Base-by-base conservation (phyloP, 208 protist genomes). In the Acanthamoeba royreba region DNA sequence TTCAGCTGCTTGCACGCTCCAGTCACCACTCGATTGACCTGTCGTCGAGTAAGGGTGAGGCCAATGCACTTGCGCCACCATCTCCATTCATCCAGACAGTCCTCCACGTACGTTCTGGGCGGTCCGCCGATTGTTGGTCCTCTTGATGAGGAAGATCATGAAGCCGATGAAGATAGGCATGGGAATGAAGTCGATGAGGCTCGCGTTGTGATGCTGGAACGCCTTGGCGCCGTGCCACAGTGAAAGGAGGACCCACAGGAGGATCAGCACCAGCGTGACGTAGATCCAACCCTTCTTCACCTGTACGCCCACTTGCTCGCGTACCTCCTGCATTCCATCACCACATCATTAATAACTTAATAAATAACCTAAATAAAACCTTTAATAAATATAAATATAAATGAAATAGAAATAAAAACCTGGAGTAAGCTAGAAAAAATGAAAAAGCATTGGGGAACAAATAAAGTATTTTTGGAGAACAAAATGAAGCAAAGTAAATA, bases 121-220 rank as follows among this genome's bases (percentile, higher is more conserved):
- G n/a, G 63, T 74, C 1, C 63, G n/a, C 3, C 63, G 63, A 19
- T 28, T 74, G 63, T 15, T 74, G 63, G 63, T 74, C 63, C 19
- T 74, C 31, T 74, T 74, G 63, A 74, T 74, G 63, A 74, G 63
- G 63, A 74, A 74, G 63, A 74, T 43, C 63, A 74, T 74, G 63
- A 74, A 74, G 63, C 63, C 63, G 31, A 74, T 74, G 28, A 74
- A 74, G 63, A 74, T 40, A 9, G 63, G 63, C 63, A 74, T 74
- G 31, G 63, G 63, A 2, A 74, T 25, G 33, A 74, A 74, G 63
- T 74, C 63, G 31, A 74, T 19, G 31, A 74, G 25, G 63, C 31
- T 74, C 33, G 63, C 63, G 63, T 74, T 74, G 35, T 74, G 63
- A 28, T 74, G 63, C 63, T 74, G 0, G 63, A 74, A 74, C 15